Evolutionary conservation across 1,284 basidiomycete species (phyloP).

Genomic region (Sporisorium reilianum): DNA sequence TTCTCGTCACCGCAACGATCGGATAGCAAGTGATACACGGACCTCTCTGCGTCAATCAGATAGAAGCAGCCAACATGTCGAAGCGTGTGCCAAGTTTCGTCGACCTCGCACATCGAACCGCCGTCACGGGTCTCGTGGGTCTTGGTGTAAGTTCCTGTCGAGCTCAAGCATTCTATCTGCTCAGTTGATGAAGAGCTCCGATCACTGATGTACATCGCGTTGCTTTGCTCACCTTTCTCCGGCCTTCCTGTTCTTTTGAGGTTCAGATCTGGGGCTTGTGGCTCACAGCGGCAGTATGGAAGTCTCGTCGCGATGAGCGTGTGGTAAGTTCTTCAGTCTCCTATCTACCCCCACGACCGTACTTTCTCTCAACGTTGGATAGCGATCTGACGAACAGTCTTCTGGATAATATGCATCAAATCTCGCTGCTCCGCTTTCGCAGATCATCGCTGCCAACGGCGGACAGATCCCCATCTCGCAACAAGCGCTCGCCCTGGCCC

Average conservation of each 20-base stretch:
- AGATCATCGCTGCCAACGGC: conserved; percentile 36
- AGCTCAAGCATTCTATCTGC: not conserved
- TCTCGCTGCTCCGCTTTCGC: not conserved
- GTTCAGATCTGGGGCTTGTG: conserved; percentile 62
- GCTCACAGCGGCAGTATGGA: conserved; percentile 65
- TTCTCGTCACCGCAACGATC: not conserved
- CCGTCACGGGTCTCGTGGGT: conserved; percentile 60
- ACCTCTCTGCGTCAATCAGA: not conserved
- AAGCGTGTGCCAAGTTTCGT: conserved; percentile 49
- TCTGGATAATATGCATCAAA: not conserved
- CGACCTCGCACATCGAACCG: conserved; percentile 57
- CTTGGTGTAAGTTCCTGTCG: conserved; percentile 55
- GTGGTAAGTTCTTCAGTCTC: conserved; percentile 33
- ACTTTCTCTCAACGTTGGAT: too few relatives aligned
- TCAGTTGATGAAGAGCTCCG: not conserved
- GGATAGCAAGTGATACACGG: not conserved
- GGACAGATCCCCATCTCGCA: conserved; percentile 44
- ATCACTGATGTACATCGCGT: not conserved
- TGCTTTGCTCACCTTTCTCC: not conserved
- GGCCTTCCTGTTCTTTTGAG: not conserved
- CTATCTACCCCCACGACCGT: not conserved
- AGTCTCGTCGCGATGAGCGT: conserved; percentile 60
- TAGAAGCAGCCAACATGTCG: conserved; percentile 28
- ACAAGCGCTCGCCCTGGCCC: conserved; percentile 37
- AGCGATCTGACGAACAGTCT: not conserved